Evolutionary conservation across 2,329 filamentous ascomycete genomes (phyloP), one percentile per base, ranked within the genome.

Genomic region (Beauveria varroae): DNA sequence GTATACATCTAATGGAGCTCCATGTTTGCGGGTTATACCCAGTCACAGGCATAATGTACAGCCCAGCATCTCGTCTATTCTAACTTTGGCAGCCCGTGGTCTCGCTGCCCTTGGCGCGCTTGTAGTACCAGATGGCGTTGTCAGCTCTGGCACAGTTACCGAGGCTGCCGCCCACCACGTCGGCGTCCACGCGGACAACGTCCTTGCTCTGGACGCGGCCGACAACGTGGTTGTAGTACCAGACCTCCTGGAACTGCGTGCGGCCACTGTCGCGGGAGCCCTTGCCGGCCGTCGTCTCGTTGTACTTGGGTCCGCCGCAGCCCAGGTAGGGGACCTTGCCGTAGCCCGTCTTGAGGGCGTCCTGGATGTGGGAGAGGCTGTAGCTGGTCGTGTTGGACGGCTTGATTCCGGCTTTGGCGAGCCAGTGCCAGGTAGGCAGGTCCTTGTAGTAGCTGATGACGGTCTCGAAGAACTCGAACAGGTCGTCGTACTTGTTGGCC

Each of bases 151-250:
- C 84, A 68, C 85, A 88, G 64, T 75, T 85, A 26, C 79, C 81
- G 49, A 77, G 67, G 24, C 74, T 76, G 5, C 78, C 78, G 0
- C 80, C 82, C 60, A 81, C 78, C 3, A 78, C 75, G 59, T 73
- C 72, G 8, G 75, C 74, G n/a, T 72, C 68, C 10, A 78, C 68
- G 5, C 78, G 75, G 26, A 81, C 67, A 10, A 74, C 77, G 46
- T 79, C 70, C 2, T 74, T 76, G 60, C 78, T 73, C 73, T 88
- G 86, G 7, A 84, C 79, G 18, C 77, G 71, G 3, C 86, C 86
- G 60, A 77, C 78, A 57, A 83, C 81, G 70, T 87, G 80, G 70
- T 82, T 79, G 67, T 87, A 88, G 68, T 88, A 89, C 85, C 85
- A 89, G 14, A 86, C 77, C 76, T 89, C 86, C 62, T 70, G 79